Evolutionary conservation across 108 stramenopile species (phyloP).

Genomic region (Skeletonema potamos): DNA sequence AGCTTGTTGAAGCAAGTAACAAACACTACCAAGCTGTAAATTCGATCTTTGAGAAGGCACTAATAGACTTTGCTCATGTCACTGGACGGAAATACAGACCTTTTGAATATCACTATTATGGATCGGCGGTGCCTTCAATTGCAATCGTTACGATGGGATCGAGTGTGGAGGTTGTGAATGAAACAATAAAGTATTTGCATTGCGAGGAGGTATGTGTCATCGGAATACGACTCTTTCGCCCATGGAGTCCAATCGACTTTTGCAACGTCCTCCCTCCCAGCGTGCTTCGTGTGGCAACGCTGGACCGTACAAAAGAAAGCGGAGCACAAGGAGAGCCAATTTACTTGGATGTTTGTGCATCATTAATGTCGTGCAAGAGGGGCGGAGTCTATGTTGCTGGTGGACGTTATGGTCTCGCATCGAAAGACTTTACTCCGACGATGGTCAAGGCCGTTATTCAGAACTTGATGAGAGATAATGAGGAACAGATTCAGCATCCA

Average conservation of each 20-base stretch:
- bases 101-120: constrained; percentile 61
- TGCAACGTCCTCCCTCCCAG: constrained; percentile 35
- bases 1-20: constrained; percentile 65
- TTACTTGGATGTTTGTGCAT: constrained; percentile 71
- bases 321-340: constrained; percentile 67
- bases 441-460: constrained; percentile 59
- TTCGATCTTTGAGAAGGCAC: constrained; percentile 41
- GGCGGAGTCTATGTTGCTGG: constrained; percentile 52
- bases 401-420: constrained; percentile 60
- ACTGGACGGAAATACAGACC: constrained; percentile 52
- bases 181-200: constrained; percentile 47
- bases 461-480: constrained; percentile 50
- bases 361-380: constrained; percentile 50
- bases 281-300: constrained; percentile 52
- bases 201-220: constrained; percentile 55
- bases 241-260: constrained; percentile 50
- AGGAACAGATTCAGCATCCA: constrained; percentile 44
- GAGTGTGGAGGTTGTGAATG: constrained; percentile 58
- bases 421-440: constrained; percentile 63
- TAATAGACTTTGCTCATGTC: constrained; percentile 40
- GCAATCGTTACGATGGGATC: constrained; percentile 69
- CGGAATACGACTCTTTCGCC: constrained; percentile 60
- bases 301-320: constrained; percentile 65
- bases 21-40: constrained; percentile 45
- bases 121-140: constrained; percentile 47